Evolutionary conservation across 2,329 filamentous ascomycete species (phyloP).

Genomic region (Emergomyces pasteurianus): DNA sequence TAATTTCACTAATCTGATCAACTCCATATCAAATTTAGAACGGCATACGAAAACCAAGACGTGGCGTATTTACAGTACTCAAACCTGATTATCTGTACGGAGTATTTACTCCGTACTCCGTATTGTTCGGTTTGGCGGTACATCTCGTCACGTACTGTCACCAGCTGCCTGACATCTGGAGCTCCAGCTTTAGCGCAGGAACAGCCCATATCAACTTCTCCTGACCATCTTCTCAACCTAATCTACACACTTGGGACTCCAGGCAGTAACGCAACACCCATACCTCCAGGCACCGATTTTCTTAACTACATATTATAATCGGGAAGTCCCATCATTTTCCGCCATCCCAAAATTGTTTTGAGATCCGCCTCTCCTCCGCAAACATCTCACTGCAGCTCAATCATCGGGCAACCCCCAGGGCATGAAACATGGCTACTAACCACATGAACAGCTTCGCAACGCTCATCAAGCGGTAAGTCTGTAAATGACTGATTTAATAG

Average conservation of each 20-base stretch:
- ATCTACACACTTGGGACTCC: not conserved
- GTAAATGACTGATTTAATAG: not conserved
- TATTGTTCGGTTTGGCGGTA: not conserved
- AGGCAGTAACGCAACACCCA: not conserved
- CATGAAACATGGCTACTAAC: constrained; percentile 48
- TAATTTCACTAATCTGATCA: not conserved
- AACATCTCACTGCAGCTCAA: not conserved
- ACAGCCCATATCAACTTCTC: not conserved
- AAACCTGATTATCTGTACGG: too few relatives aligned
- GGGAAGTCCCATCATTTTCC: not conserved
- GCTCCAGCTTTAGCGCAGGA: not conserved
- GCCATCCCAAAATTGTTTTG: not conserved
- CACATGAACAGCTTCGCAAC: constrained; percentile 96
- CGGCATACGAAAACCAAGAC: not conserved
- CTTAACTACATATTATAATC: not conserved
- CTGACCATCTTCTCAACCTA: not conserved
- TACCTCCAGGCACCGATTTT: not conserved
- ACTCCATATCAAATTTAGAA: not conserved
- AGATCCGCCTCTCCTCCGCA: too few relatives aligned
- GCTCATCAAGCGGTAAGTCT: constrained; percentile 84
- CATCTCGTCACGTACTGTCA: not conserved
- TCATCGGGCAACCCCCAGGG: not conserved
- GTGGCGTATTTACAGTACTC: too few relatives aligned
- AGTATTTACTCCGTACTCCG: too few relatives aligned
- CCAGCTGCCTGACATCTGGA: not conserved